Evolutionary conservation across 2,329 filamentous ascomycete species (phyloP).

Genomic region (Colletotrichum shisoi): DNA sequence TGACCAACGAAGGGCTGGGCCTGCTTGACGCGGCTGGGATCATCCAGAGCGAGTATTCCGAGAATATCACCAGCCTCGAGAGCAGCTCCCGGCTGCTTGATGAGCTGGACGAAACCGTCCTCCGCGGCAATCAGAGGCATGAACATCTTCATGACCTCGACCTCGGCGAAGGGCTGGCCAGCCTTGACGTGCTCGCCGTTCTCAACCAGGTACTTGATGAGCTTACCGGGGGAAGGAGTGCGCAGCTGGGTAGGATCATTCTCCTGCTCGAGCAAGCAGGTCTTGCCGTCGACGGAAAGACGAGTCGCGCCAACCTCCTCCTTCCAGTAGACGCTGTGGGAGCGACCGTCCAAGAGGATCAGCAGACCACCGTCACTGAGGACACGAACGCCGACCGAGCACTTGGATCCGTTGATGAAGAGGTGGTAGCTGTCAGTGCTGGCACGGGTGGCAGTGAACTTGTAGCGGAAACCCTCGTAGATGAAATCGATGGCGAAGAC

Average conservation of each 20-base stretch:
- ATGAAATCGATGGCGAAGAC: conserved; percentile 99
- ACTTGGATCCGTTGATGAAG: conserved; percentile 99
- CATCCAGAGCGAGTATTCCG: conserved; percentile 94
- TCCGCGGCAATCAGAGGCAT: conserved; percentile 97
- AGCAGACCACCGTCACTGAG: conserved; percentile 93
- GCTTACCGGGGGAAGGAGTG: conserved; percentile 93
- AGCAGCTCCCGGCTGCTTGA: conserved; percentile 98
- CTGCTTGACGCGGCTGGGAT: conserved; percentile 95
- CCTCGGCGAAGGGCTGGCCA: conserved; percentile 92
- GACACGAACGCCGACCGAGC: conserved; percentile 88
- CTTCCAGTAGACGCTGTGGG: conserved; percentile 99
- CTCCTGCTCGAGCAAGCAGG: conserved; percentile 95
- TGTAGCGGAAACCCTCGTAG: conserved; percentile 95
- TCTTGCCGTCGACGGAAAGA: conserved; percentile 97
- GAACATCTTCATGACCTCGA: conserved; percentile 99
- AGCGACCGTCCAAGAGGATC: conserved; percentile 87
- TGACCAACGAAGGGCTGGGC: conserved; percentile 92
- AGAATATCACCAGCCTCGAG: conserved; percentile 97
- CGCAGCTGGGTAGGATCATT: conserved; percentile 98
- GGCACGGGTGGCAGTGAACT: conserved; percentile 95
- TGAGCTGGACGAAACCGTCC: conserved; percentile 94
- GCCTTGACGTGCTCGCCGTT: conserved; percentile 93
- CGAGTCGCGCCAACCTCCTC: conserved; percentile 96
- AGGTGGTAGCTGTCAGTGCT: conserved; percentile 94
- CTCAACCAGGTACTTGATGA: conserved; percentile 97